These are phyloP conservation scores for Tulasnella sp. DNA, from an alignment of 768 basidiomycete species.

Conservation along the genomic window DNA sequence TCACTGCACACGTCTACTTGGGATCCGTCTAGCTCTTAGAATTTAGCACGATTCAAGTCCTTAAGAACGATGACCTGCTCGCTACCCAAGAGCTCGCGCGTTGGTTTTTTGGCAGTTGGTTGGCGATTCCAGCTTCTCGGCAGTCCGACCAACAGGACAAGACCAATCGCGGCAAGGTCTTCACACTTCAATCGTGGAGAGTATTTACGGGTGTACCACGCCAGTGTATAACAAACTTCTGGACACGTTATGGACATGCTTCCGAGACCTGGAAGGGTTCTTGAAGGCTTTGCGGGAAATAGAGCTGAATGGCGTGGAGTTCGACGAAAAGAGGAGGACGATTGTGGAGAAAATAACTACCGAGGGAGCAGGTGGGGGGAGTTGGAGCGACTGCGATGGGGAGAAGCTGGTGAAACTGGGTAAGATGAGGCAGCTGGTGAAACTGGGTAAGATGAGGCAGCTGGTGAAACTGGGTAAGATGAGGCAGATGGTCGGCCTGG, in stretches of 20 bases:
- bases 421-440: background rate
- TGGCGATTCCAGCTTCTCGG: no score
- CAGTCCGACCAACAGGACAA: no score
- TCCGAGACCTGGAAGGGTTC: slow-evolving; percentile 74
- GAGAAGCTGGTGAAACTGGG: background rate
- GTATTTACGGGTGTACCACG: slow-evolving; percentile 86
- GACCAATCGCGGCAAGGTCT: no score
- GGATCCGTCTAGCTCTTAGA: no score
- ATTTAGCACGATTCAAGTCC: no score
- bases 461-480: no score
- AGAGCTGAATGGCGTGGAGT: slow-evolving; percentile 64
- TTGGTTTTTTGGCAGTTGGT: no score
- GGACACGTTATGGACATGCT: slow-evolving; percentile 72
- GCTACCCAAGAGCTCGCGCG: no score
- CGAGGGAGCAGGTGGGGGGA: slow-evolving; percentile 31
- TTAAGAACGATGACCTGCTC: no score
- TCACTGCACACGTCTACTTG: background rate
- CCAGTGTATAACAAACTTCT: slow-evolving; percentile 83
- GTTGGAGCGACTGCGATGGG: background rate
- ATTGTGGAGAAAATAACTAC: slow-evolving; percentile 56
- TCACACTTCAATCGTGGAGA: no score
- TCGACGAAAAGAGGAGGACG: slow-evolving; percentile 52
- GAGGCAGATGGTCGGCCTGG: background rate
- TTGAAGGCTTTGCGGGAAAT: slow-evolving; percentile 71
- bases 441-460: no score